Evolutionary conservation across 2,329 filamentous ascomycete species (phyloP), one percentile per base, ranked within the genome.

Genomic region (Mollisia scopiformis): DNA sequence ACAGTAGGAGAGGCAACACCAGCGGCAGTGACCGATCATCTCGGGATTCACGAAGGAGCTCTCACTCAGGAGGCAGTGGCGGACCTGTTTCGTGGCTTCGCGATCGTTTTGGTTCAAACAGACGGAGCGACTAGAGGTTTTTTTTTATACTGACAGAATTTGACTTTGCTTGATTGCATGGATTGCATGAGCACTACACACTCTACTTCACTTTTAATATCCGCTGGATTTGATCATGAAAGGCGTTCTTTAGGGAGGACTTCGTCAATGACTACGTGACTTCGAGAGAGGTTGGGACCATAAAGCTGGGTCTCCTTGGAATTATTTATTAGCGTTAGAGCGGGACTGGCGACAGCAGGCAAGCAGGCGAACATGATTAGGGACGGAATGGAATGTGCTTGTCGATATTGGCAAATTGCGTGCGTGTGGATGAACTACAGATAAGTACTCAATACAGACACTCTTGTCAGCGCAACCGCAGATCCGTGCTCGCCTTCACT

Each of bases 381-480:
- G 39, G 21, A 47, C n/a, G 43, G 25, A n/a, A 47, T 16, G 10
- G 41, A 16, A 47, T 47, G 10, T 47, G n/a, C 43, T 47, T 47
- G 49, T 51, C 49, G 16, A 33, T 51, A n/a, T 51, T 14, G 27
- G 11, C 49, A 51, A 51, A 30, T 27, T 28, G 23, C 25, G 43
- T 23, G 43, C 10, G 43, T 11, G 23, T 31, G 49, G 27, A n/a
- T 30, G 41, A 28, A 61, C 58, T 62, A 71, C 33, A 73, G 47
- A 62, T 71, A 85, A 59, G 85, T 82, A 66, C 78, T 82, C 65
- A 89, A 68, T 16, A 88, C 84, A 62, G 82, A 78, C 21, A 88
- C 82, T 64, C 86, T 78, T 6, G 85, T 87, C 64, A 79, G 76
- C 3, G 86, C 85, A 16, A 88, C 83, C 25, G 86, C 81, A 13